Base-by-base conservation (phyloP, 2,329 filamentous ascomycete species). In the Lasiodiplodia citricola region DNA sequence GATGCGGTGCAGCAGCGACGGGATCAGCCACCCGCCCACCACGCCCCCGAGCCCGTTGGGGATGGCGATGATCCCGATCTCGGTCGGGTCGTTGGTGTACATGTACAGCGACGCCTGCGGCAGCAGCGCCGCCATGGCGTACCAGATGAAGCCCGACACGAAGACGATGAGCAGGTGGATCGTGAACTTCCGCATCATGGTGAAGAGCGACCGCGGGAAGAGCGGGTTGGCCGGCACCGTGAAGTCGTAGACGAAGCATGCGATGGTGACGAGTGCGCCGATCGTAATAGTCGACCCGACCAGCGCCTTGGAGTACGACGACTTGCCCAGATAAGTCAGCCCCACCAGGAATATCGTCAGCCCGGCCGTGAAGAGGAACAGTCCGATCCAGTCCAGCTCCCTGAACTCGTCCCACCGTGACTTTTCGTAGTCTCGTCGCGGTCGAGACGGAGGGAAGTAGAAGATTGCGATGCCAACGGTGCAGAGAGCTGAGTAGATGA, bases 391-490 rank as follows among this genome's bases (percentile, higher is more conserved):
- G 71, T 85, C 86, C 14, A 87, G 77, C 16, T 73, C 73, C 66
- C 75, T 77, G 56, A 78, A 71, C 55, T 77, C 67, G 38, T 74
- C 74, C 68, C 78, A 71, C 28, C 75, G 76, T 4, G 72, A 74
- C 66, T 74, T 74, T n/a, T 70, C 70, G 44, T 58, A 67, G 67
- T 73, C 73, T 2, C 70, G 70, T n/a, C 82, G 80, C 23, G 78
- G 73, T 73, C 80, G 85, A 8, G 79, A 80, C 0, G 85, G 83
- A 28, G 83, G 84, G 70, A 81, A 80, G 74, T 86, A 86, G 67
- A 83, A 81, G 70, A 83, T 77, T 41, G 76, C 75, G 68, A 81
- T 85, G 7, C 84, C 76, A 1, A 78, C 72, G 2, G 83, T 71
- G 13, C 80, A 76, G 25, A 83, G 68, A n/a, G 76, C 77, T 44